A percentile compares a stretch with the other conserved stretches of the same genome.
Evolutionary conservation across 176 grass and related monocot genomes (phyloP).

Genomic region (Hsuehochloa calcarea): DNA sequence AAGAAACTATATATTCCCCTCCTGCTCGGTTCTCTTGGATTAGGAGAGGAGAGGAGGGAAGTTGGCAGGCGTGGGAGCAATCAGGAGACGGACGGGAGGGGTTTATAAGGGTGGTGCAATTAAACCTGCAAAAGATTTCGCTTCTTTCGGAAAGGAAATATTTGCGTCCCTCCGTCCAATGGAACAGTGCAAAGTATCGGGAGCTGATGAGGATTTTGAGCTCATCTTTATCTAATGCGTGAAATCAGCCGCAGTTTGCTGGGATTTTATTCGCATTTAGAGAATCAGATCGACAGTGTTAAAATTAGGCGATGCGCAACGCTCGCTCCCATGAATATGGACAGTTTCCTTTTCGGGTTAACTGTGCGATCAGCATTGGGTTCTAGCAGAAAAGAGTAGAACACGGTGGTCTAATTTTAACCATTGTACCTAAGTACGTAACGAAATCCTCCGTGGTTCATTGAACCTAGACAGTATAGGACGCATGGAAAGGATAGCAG

Average conservation of each 20-base stretch:
- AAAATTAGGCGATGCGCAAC: background rate
- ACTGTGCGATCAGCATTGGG: background rate
- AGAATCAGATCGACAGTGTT: background rate
- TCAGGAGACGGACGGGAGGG: background rate
- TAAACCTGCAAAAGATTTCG: background rate
- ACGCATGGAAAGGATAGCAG: background rate
- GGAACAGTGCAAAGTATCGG: background rate
- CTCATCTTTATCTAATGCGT: background rate
- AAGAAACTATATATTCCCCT: background rate
- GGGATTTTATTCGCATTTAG: background rate
- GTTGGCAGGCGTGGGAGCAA: background rate
- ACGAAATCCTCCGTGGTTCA: slow-evolving; percentile 18
- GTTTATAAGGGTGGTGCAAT: slow-evolving; percentile 27
- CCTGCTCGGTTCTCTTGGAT: background rate
- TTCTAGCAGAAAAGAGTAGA: background rate
- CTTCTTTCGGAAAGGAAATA: background rate
- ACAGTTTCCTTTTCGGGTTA: slow-evolving; percentile 26
- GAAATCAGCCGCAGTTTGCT: background rate
- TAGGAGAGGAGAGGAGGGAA: background rate
- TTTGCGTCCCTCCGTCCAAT: background rate
- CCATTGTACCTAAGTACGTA: background rate
- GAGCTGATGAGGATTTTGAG: background rate
- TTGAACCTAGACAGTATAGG: slow-evolving; percentile 39
- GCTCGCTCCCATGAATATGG: slow-evolving; percentile 22
- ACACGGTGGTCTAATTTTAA: slow-evolving; percentile 22